These are phyloP conservation scores for Blepharisma stoltei DNA, from an alignment of 73 alveolate genomes.

Conservation along the genomic window DNA sequence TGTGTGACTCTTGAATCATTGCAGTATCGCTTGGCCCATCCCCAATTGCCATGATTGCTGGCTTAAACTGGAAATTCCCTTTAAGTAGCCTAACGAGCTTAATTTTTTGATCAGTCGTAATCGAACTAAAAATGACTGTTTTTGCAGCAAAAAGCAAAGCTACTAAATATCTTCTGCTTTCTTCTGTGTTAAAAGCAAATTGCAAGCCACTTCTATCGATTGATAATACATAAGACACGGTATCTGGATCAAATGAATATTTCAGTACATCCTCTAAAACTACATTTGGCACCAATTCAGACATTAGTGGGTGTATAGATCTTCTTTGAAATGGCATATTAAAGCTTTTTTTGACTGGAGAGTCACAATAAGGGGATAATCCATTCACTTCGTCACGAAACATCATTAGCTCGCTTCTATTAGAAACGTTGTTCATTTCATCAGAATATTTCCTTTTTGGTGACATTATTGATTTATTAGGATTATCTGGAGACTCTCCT, in stretches of 20 bases:
- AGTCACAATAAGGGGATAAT: background rate
- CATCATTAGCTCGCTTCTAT: background rate
- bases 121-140: background rate
- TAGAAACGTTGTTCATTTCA: background rate
- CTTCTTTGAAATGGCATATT: background rate
- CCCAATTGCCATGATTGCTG: background rate
- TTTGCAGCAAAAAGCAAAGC: slow-evolving; percentile 26
- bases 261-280: too few relatives aligned
- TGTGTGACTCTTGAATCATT: background rate
- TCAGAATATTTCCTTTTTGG: too few relatives aligned
- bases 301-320: slow-evolving; percentile 2
- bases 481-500: background rate
- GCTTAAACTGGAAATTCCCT: background rate
- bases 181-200: background rate
- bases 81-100: background rate
- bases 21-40: background rate
- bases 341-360: background rate
- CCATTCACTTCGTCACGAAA: background rate
- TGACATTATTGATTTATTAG: too few relatives aligned
- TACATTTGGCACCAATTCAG: background rate
- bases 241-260: too few relatives aligned
- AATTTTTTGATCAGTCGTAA: background rate
- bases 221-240: background rate
- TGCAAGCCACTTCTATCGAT: background rate
- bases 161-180: background rate